Evolutionary conservation across 257 asterid genomes (phyloP).

Genomic region (Nicotiana benthamiana): DNA sequence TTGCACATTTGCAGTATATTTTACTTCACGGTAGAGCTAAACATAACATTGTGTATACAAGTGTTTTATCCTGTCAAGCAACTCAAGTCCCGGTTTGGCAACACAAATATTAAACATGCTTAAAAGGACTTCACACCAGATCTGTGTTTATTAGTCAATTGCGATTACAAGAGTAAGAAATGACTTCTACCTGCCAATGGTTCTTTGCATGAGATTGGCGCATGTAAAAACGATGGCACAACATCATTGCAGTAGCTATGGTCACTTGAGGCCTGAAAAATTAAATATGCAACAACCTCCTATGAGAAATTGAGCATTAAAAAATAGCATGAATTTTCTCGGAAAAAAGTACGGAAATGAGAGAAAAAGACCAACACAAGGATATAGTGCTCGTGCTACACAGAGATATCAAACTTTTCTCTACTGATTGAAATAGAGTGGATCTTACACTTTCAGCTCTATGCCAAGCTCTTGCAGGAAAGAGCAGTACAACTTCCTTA

Average conservation of each 20-base stretch:
- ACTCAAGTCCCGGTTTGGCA: background rate
- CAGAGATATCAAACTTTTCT: background rate
- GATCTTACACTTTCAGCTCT: conserved; percentile 53
- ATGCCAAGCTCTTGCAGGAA: conserved; percentile 50
- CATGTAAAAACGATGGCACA: conserved; percentile 61
- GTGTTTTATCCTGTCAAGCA: background rate
- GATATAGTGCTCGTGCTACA: background rate
- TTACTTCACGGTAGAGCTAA: background rate
- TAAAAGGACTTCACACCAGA: background rate
- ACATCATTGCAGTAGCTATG: conserved; percentile 47
- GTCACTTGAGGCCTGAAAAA: conserved; percentile 53
- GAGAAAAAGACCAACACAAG: background rate
- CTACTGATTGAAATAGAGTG: background rate
- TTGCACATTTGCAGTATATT: background rate
- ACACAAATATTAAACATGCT: background rate
- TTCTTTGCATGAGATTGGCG: conserved; percentile 57
- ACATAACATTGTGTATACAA: background rate
- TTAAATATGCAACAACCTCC: background rate
- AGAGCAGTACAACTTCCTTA: conserved; percentile 38
- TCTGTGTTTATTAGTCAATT: background rate
- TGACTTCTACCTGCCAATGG: conserved; percentile 51
- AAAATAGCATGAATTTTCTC: background rate
- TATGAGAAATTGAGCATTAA: background rate
- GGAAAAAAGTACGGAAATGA: background rate
- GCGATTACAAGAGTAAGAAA: conserved; percentile 5